Percentiles rank a stretch among this genome's conserved stretches.
These are phyloP conservation scores for Polytrichum commune DNA, from an alignment of 225 moss, liverwort and hornwort genomes.

Conservation along the genomic window DNA sequence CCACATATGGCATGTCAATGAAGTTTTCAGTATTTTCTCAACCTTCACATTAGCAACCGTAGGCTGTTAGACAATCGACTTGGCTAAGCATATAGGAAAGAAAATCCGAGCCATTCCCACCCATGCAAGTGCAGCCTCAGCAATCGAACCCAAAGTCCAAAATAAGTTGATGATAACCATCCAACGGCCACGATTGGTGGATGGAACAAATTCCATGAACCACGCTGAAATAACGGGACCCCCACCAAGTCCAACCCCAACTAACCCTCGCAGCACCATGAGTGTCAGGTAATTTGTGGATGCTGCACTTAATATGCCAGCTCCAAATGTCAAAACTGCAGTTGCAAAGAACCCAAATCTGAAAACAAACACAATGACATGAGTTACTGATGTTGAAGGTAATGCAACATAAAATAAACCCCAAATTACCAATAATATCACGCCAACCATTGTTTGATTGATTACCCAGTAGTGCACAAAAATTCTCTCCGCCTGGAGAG, in stretches of 20 bases:
- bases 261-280: conserved; percentile 65
- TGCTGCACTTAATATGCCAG: conserved; percentile 67
- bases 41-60: not conserved
- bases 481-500: too few species aligned
- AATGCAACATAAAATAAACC: too few species aligned
- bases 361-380: conserved; percentile 12
- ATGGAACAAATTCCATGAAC: conserved; percentile 94
- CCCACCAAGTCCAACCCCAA: conserved; percentile 84
- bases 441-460: too few species aligned
- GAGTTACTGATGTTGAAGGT: not conserved
- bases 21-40: too few species aligned
- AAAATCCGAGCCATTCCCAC: conserved; percentile 20
- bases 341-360: conserved; percentile 91
- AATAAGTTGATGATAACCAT: conserved; percentile 80
- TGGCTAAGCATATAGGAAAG: not conserved
- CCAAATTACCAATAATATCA: too few species aligned
- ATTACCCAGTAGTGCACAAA: too few species aligned
- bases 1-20: too few species aligned
- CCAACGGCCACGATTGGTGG: conserved; percentile 81
- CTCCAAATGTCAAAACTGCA: conserved; percentile 73
- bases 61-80: not conserved
- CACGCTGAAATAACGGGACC: conserved; percentile 88
- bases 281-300: conserved; percentile 63
- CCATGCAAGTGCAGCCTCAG: conserved; percentile 79
- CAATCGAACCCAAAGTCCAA: conserved; percentile 85